Percentiles rank a stretch among this genome's conserved stretches.
Evolutionary conservation across 495 filamentous ascomycete species (phyloP).

Genomic region (Aspergillus affinis): DNA sequence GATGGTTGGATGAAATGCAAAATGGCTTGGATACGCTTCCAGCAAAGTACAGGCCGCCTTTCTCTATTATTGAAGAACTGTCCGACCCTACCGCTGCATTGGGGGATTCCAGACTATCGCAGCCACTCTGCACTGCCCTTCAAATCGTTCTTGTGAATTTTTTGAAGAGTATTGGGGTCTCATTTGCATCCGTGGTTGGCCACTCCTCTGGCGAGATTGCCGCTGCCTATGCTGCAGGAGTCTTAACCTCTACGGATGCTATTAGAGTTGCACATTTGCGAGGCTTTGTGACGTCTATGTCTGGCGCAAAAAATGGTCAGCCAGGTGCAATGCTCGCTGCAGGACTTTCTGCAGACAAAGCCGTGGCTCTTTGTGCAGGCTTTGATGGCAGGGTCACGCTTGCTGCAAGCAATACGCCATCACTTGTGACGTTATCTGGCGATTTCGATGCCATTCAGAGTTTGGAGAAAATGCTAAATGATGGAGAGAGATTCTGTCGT

Average conservation of each 20-base stretch:
- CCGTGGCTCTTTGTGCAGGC: neutral
- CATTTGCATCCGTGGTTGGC: neutral
- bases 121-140: neutral
- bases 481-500: neutral
- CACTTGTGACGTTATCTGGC: neutral
- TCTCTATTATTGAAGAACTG: neutral
- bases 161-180: neutral
- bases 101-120: neutral
- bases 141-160: neutral
- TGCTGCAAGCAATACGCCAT: neutral
- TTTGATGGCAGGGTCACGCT: neutral
- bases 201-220: slow-evolving; percentile 2
- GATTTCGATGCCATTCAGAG: neutral
- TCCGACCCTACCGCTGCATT: neutral
- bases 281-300: neutral
- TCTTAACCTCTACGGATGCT: neutral
- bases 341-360: neutral
- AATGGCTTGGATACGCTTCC: neutral
- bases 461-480: neutral
- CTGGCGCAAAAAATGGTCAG: neutral
- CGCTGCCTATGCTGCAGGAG: neutral
- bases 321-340: neutral
- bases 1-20: neutral
- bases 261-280: neutral
- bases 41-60: neutral